These are phyloP conservation scores for Leccinum aurantiacum DNA, from an alignment of 768 basidiomycete species.

Conservation along the genomic window DNA sequence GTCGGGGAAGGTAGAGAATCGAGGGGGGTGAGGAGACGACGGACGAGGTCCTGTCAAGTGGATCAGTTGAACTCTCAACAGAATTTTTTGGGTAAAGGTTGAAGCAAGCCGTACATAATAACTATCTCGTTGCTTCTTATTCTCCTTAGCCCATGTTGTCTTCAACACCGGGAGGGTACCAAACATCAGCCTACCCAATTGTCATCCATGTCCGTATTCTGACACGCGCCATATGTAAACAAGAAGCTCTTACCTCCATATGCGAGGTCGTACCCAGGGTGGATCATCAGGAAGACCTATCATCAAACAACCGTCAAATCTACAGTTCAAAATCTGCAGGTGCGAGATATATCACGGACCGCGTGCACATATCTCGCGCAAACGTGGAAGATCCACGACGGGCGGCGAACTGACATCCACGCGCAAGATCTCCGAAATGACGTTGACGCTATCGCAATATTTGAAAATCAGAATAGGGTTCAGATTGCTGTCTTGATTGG, in stretches of 20 bases:
- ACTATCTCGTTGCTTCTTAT: conserved; percentile 58
- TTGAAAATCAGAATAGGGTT: not conserved
- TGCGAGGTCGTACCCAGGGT: conserved; percentile 69
- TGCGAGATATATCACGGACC: conserved; percentile 43
- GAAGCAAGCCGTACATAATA: conserved; percentile 61
- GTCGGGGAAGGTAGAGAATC: conserved; percentile 42
- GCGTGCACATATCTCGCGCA: conserved; percentile 57
- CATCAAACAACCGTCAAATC: conserved; percentile 4
- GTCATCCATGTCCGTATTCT: conserved; percentile 7
- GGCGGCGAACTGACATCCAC: conserved; percentile 39
- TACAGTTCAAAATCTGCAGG: not conserved
- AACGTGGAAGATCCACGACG: conserved; percentile 52
- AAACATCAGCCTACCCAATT: conserved; percentile 51
- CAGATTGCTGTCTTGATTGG: not conserved
- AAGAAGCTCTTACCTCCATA: conserved; percentile 63
- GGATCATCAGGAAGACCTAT: conserved; percentile 75
- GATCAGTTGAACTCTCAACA: conserved; percentile 9
- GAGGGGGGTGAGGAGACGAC: conserved; percentile 59
- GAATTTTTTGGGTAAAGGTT: not conserved
- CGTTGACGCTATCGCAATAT: conserved; percentile 42
- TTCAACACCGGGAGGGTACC: conserved; percentile 60
- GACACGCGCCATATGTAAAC: not conserved
- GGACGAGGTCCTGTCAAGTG: conserved; percentile 60
- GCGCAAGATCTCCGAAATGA: conserved; percentile 63
- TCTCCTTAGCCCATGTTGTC: conserved; percentile 56